A percentile compares a stretch with the other conserved stretches of the same genome.
phyloP scores from a whole-genome alignment of 2,329 filamentous ascomycete genomes.

The Canariomyces notabilis region DNA sequence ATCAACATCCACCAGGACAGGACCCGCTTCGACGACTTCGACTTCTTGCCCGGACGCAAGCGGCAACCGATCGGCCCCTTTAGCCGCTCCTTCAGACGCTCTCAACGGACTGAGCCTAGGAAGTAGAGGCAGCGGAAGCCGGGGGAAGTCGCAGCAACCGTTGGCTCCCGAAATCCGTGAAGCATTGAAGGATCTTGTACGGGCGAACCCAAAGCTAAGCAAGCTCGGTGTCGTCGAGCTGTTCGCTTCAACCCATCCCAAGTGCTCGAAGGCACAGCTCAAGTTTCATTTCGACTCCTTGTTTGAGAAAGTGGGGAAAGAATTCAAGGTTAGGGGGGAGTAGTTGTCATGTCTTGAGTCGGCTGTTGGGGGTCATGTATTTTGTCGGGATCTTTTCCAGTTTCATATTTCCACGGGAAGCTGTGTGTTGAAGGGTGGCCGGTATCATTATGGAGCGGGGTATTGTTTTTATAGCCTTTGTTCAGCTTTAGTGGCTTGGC shows the following conservation, averaged over 20 bases:
- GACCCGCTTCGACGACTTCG: background rate
- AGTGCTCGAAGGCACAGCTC: constrained; percentile 64
- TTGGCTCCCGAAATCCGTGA: constrained; percentile 56
- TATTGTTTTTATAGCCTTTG: background rate
- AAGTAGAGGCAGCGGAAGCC: constrained; percentile 8
- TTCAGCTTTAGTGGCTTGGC: background rate
- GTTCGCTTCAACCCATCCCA: constrained; percentile 68
- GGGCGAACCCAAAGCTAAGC: constrained; percentile 53
- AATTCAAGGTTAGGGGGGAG: constrained; percentile 49
- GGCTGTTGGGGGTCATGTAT: background rate
- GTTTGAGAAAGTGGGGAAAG: constrained; percentile 59
- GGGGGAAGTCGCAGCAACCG: constrained; percentile 31
- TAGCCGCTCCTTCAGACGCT: constrained; percentile 20
- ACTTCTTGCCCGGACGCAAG: constrained; percentile 1
- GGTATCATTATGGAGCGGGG: background rate
- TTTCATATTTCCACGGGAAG: background rate
- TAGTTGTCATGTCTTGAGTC: background rate
- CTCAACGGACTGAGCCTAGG: constrained; percentile 19
- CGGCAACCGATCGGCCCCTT: constrained; percentile 16
- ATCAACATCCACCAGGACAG: constrained; percentile 10
- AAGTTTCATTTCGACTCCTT: constrained; percentile 63
- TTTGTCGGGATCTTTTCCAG: no score
- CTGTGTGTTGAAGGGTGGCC: background rate
- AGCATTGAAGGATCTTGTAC: constrained; percentile 64
- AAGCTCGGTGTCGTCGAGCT: constrained; percentile 72